These are phyloP conservation scores for Puccinia polysora DNA, from an alignment of 1,284 basidiomycete genomes.

Conservation along the genomic window DNA sequence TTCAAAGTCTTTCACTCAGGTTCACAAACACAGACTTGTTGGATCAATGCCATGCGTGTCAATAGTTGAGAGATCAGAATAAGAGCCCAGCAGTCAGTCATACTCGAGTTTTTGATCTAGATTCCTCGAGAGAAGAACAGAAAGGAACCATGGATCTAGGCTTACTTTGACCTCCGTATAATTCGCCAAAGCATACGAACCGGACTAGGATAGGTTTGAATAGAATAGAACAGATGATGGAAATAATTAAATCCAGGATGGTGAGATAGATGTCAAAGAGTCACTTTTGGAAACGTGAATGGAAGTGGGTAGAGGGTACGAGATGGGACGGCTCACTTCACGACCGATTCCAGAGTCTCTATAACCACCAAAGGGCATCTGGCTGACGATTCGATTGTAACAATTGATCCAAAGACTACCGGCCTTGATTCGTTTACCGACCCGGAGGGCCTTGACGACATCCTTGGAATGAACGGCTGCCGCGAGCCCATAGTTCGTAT, in stretches of 20 bases:
- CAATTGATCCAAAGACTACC: constrained; percentile 81
- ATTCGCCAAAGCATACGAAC: constrained; percentile 33
- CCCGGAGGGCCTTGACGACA: constrained; percentile 67
- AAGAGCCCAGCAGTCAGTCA: neutral
- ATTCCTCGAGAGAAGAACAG: neutral
- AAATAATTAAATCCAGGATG: neutral
- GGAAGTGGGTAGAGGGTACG: neutral
- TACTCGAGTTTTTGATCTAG: neutral
- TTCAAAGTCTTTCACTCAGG: constrained; percentile 26
- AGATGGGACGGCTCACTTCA: constrained; percentile 3
- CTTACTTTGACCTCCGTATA: constrained; percentile 39
- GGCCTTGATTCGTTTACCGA: constrained; percentile 71
- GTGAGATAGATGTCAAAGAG: neutral
- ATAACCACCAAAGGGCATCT: constrained; percentile 79
- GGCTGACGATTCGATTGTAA: constrained; percentile 63
- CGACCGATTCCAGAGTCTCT: constrained; percentile 58
- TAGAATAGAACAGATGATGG: neutral
- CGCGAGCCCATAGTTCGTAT: constrained; percentile 78
- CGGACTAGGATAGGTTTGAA: constrained; percentile 1
- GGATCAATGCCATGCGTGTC: no score
- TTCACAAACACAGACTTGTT: constrained; percentile 27
- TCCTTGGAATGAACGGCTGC: constrained; percentile 78
- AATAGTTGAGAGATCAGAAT: neutral
- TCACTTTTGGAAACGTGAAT: neutral
- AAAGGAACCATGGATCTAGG: neutral